phyloP scores from a whole-genome alignment of 1,284 basidiomycete species.

The Melanopsichium pennsylvanicum region DNA sequence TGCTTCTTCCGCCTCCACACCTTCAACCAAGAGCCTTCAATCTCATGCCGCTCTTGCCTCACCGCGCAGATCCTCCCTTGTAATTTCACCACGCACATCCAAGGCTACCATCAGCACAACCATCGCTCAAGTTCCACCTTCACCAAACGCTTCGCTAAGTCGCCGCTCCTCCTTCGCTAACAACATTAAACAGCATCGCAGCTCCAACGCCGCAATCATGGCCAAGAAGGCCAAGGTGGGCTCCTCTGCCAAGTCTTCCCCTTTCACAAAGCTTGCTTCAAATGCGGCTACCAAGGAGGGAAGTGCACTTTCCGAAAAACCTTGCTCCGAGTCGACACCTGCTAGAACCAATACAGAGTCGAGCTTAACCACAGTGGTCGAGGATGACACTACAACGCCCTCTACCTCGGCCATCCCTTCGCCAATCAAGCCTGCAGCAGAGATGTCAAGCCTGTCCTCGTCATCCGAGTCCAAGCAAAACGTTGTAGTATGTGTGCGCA shows the following conservation, averaged over 20 bases:
- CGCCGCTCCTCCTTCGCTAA: slow-evolving; percentile 14
- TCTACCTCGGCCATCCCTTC: background rate
- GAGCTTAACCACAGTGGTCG: slow-evolving; percentile 5
- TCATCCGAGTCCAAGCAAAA: slow-evolving; percentile 45
- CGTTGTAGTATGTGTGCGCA: slow-evolving; percentile 63
- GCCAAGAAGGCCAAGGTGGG: slow-evolving; percentile 46
- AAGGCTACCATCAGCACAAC: slow-evolving; percentile 16
- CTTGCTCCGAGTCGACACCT: background rate
- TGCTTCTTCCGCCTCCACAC: slow-evolving; percentile 5
- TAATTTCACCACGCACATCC: slow-evolving; percentile 18
- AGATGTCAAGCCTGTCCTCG: slow-evolving; percentile 4
- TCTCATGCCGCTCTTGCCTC: background rate
- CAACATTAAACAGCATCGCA: slow-evolving; percentile 7
- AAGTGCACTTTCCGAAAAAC: background rate
- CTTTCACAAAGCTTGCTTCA: slow-evolving; percentile 22
- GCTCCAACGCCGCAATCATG: slow-evolving; percentile 11
- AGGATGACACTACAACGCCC: slow-evolving; percentile 10
- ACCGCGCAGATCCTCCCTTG: slow-evolving; percentile 10
- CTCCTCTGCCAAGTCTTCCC: slow-evolving; percentile 31
- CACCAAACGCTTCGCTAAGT: slow-evolving; percentile 10
- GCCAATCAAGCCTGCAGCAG: slow-evolving; percentile 7
- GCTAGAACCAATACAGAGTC: slow-evolving; percentile 3
- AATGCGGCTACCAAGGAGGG: background rate
- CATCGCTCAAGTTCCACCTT: slow-evolving; percentile 11
- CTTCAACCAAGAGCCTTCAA: slow-evolving; percentile 9